phyloP scores from a whole-genome alignment of 1,139 yeast genomes.

The Suhomyces taliae region DNA sequence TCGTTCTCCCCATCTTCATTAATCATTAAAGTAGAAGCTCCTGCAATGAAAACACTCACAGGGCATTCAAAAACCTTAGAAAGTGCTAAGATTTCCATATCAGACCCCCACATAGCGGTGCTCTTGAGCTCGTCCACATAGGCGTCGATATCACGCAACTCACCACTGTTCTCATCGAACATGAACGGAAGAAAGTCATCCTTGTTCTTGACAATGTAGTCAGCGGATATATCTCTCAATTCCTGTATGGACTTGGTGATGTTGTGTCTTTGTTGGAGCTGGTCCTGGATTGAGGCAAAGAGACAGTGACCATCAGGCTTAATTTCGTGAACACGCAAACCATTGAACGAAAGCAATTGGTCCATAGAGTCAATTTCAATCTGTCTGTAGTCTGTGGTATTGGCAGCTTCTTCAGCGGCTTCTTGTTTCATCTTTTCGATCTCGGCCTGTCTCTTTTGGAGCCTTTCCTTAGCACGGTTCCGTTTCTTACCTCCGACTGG shows the following conservation, averaged over 20 bases:
- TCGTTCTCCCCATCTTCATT: conserved; percentile 46
- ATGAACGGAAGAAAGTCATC: conserved; percentile 80
- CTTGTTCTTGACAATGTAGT: conserved; percentile 59
- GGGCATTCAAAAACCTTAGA: conserved; percentile 68
- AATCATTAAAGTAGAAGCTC: conserved; percentile 51
- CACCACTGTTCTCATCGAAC: conserved; percentile 71
- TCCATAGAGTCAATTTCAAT: conserved; percentile 70
- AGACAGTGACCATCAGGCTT: conserved; percentile 94
- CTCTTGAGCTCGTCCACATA: conserved; percentile 66
- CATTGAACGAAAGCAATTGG: conserved; percentile 47
- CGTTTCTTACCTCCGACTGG: conserved; percentile 30
- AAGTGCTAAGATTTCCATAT: conserved; percentile 82
- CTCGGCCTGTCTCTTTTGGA: conserved; percentile 75
- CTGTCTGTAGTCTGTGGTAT: conserved; percentile 63
- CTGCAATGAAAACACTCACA: conserved; percentile 74
- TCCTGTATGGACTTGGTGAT: conserved; percentile 45
- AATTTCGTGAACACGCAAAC: conserved; percentile 61
- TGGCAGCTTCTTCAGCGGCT: conserved; percentile 70
- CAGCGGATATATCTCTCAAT: conserved; percentile 65
- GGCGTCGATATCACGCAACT: conserved; percentile 61
- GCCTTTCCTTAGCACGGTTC: conserved; percentile 81
- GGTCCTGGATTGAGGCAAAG: conserved; percentile 84
- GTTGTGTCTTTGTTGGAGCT: conserved; percentile 54
- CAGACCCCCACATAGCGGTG: conserved; percentile 96
- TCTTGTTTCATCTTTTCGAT: conserved; percentile 60